phyloP scores from a whole-genome alignment of 2,329 filamentous ascomycete genomes.

The Coniochaeta ligniaria region DNA sequence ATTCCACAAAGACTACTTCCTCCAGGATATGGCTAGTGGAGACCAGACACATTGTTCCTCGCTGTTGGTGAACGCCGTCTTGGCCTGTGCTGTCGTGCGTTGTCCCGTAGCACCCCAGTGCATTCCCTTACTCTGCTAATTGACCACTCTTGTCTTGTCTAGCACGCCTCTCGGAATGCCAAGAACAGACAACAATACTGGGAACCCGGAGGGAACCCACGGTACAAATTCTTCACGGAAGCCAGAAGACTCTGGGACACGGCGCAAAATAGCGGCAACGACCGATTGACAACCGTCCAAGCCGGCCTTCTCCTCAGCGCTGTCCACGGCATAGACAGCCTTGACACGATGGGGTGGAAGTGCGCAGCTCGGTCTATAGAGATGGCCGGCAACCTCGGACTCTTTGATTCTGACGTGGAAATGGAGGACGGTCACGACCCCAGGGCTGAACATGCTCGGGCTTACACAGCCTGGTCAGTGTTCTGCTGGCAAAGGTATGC shows the following conservation, averaged over 20 bases:
- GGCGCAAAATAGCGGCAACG: conserved; percentile 1
- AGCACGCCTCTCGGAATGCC: conserved; percentile 21
- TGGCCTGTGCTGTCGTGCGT: conserved; percentile 15
- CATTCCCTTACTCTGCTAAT: neutral
- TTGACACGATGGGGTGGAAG: conserved; percentile 28
- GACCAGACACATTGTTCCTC: conserved; percentile 27
- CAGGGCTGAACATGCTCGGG: conserved; percentile 4
- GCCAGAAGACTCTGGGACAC: conserved; percentile 16
- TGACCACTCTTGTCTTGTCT: neutral
- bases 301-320: conserved; percentile 22
- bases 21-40: conserved; percentile 27
- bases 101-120: conserved; percentile 20
- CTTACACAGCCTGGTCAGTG: conserved; percentile 23
- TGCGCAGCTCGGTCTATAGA: conserved; percentile 23
- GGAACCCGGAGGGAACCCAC: conserved; percentile 22
- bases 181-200: conserved; percentile 22
- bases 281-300: conserved; percentile 24
- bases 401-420: conserved; percentile 17
- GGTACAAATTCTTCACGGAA: conserved; percentile 27
- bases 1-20: conserved; percentile 31
- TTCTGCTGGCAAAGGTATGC: conserved; percentile 24
- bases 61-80: conserved; percentile 29
- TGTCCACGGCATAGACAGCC: conserved; percentile 21
- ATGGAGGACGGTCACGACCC: neutral
- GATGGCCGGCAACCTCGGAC: conserved; percentile 22